These are phyloP conservation scores for Senna tora DNA, from an alignment of 306 rosid species.

Conservation along the genomic window DNA sequence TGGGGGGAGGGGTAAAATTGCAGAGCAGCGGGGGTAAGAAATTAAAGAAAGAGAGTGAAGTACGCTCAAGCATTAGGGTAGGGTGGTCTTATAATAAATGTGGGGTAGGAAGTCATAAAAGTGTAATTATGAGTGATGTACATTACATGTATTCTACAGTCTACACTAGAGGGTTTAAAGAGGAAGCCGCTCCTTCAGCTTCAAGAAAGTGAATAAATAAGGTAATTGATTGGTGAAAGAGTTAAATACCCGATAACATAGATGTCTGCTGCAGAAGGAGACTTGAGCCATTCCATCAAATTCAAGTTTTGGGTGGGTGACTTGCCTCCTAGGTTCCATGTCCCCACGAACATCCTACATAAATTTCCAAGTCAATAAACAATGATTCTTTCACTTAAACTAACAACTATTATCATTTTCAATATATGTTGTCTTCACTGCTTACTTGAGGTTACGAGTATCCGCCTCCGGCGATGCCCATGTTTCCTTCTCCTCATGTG, in stretches of 20 bases:
- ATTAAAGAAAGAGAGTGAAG: neutral
- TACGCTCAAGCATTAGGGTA: neutral
- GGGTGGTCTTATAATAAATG: neutral
- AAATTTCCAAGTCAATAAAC: too few relatives aligned
- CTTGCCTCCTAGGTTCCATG: conserved; percentile 99
- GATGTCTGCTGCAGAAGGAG: conserved; percentile 65
- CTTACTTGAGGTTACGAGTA: conserved; percentile 55
- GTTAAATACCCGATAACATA: conserved; percentile 74
- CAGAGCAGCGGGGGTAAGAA: too few relatives aligned
- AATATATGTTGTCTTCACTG: neutral
- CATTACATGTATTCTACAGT: too few relatives aligned
- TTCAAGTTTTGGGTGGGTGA: conserved; percentile 65
- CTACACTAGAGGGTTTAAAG: too few relatives aligned
- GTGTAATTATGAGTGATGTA: too few relatives aligned
- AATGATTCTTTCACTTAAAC: too few relatives aligned
- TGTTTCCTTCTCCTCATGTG: conserved; percentile 35
- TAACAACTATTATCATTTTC: neutral
- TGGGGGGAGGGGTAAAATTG: too few relatives aligned
- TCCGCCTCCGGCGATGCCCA: conserved; percentile 33
- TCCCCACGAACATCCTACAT: conserved; percentile 81
- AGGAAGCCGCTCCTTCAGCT: too few relatives aligned
- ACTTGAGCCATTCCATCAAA: conserved; percentile 75
- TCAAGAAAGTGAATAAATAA: too few relatives aligned
- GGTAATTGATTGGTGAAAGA: too few relatives aligned
- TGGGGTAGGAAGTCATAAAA: too few relatives aligned